Evolutionary conservation across 768 basidiomycete genomes (phyloP).

Genomic region (Mycena chlorophos): DNA sequence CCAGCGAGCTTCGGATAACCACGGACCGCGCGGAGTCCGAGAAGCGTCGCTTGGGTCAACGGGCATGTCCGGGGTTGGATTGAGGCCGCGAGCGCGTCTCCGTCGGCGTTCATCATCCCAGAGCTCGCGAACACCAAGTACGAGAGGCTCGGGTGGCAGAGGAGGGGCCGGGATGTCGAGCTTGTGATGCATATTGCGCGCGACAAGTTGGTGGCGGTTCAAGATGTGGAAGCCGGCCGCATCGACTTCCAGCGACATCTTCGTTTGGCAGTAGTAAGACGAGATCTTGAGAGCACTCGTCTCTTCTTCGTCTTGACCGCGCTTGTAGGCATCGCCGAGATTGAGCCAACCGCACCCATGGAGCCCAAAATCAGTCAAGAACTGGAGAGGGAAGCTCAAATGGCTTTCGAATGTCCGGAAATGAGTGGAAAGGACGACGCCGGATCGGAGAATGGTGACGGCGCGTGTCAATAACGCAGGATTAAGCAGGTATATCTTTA

Average conservation of each 20-base stretch:
- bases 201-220: constrained; percentile 67
- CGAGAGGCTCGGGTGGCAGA: constrained; percentile 66
- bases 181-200: constrained; percentile 65
- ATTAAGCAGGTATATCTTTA: constrained; percentile 80
- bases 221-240: constrained; percentile 78
- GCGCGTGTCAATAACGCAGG: constrained; percentile 70
- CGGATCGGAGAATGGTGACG: constrained; percentile 76
- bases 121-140: constrained; percentile 86
- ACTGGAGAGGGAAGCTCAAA: constrained; percentile 84
- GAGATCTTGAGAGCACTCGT: constrained; percentile 47
- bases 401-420: constrained; percentile 89
- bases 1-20: constrained; percentile 73
- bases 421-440: constrained; percentile 75
- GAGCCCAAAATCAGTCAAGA: constrained; percentile 91
- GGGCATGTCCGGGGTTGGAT: constrained; percentile 73
- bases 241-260: constrained; percentile 80
- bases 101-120: constrained; percentile 95
- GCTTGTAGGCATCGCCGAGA: constrained; percentile 63
- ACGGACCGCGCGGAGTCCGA: constrained; percentile 57
- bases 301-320: constrained; percentile 43
- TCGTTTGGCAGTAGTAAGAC: constrained; percentile 63
- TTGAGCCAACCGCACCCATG: constrained; percentile 94
- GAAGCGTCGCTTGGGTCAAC: constrained; percentile 65
- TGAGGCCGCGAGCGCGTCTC: constrained; percentile 62
- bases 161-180: constrained; percentile 64